Evolutionary conservation across 108 stramenopile species (phyloP), one percentile per base, ranked within the genome.

Genomic region (Parietichytrium sp.): DNA sequence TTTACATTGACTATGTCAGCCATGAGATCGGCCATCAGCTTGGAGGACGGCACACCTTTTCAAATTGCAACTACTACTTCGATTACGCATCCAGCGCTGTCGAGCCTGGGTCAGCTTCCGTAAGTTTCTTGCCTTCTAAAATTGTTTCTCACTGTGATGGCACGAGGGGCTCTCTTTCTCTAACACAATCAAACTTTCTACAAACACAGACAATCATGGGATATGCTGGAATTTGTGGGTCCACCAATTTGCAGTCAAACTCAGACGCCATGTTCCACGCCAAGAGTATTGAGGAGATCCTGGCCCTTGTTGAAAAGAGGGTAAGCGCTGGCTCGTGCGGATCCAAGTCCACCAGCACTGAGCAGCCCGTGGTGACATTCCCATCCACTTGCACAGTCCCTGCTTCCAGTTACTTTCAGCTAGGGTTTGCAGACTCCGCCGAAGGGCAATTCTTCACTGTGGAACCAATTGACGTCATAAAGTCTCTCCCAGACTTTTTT

Each of bases 141-240:
- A n/a, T n/a, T n/a, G n/a, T n/a, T n/a, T n/a, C n/a, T n/a, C n/a
- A n/a, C n/a, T n/a, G n/a, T n/a, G n/a, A n/a, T n/a, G n/a, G n/a
- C n/a, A n/a, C n/a, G n/a, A n/a, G n/a, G n/a, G n/a, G n/a, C n/a
- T n/a, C n/a, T n/a, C n/a, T n/a, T n/a, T n/a, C n/a, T n/a, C n/a
- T n/a, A n/a, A n/a, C n/a, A n/a, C n/a, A n/a, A n/a, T n/a, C n/a
- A n/a, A n/a, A n/a, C n/a, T n/a, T n/a, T n/a, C n/a, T n/a, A n/a
- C n/a, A n/a, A n/a, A n/a, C n/a, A n/a, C n/a, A n/a, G n/a, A 72
- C 61, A 47, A 72, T 72, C 20, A 72, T 72, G 61, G 45, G 61
- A 33, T 72, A 72, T 20, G 61, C 61, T 15, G 61, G 61, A 13
- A 6, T 72, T 7, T 72, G 61, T 25, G 29, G 29, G 42, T 45